Conservation (phyloP, 2,329 filamentous ascomycete genomes). For the Fusarium armeniacum region DNA sequence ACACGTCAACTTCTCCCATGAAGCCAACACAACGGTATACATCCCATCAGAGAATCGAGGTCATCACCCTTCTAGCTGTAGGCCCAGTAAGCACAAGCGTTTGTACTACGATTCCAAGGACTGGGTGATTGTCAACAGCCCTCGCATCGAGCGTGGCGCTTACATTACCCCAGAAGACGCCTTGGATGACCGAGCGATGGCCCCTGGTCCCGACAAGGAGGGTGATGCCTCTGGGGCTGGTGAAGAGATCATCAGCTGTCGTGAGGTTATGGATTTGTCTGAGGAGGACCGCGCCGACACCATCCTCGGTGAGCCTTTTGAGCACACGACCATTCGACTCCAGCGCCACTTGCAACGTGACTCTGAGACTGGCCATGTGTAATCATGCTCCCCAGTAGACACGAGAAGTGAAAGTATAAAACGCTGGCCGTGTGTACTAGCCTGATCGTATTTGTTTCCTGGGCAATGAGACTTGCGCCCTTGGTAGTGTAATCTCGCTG, state of each 20-base stretch:
- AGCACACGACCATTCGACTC: background rate
- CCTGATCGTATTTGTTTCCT: background rate
- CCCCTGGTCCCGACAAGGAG: background rate
- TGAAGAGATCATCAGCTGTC: background rate
- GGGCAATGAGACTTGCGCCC: background rate
- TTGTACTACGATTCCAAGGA: background rate
- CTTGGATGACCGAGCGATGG: background rate
- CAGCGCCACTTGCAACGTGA: background rate
- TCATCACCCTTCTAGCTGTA: background rate
- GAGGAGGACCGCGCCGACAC: background rate
- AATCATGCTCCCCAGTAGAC: background rate
- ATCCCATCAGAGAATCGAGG: background rate
- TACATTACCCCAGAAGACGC: background rate
- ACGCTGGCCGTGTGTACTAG: background rate
- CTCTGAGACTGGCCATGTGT: background rate
- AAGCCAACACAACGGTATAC: background rate
- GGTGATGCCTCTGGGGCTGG: background rate
- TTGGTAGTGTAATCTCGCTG: background rate
- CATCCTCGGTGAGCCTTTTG: background rate
- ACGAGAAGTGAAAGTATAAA: background rate
- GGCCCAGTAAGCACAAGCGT: background rate
- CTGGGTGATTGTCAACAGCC: background rate
- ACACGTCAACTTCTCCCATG: background rate
- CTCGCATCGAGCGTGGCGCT: background rate
- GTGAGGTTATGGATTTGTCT: background rate